These are phyloP conservation scores for Cyathus striatus DNA, from an alignment of 768 basidiomycete genomes.

Conservation along the genomic window DNA sequence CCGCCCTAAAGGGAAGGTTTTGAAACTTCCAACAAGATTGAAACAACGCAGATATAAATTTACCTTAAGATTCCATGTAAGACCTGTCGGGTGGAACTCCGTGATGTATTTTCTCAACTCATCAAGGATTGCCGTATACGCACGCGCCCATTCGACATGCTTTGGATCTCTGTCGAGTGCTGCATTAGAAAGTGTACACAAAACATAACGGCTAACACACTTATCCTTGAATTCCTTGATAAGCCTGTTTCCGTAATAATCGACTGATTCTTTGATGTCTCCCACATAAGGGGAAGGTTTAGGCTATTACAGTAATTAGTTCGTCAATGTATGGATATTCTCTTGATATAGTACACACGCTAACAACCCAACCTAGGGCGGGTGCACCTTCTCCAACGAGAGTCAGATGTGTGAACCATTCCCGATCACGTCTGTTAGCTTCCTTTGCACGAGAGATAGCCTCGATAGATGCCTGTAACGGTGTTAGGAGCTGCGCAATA, in stretches of 20 bases:
- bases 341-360: conserved; percentile 47
- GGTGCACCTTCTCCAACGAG: conserved; percentile 80
- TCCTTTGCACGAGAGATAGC: conserved; percentile 81
- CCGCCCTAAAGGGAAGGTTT: conserved; percentile 34
- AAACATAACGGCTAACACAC: conserved; percentile 38
- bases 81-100: conserved; percentile 81
- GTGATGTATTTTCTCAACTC: conserved; percentile 78
- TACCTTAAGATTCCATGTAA: conserved; percentile 86
- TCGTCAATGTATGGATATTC: too few relatives aligned
- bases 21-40: conserved; percentile 3
- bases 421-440: conserved; percentile 69
- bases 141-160: conserved; percentile 85
- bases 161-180: conserved; percentile 61
- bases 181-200: neutral
- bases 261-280: conserved; percentile 80
- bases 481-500: conserved; percentile 54
- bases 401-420: conserved; percentile 79
- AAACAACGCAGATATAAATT: conserved; percentile 9
- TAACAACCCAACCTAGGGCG: conserved; percentile 82
- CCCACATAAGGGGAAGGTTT: conserved; percentile 79
- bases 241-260: conserved; percentile 86
- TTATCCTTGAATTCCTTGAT: conserved; percentile 93
- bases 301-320: conserved; percentile 32
- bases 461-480: conserved; percentile 68
- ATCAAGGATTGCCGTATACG: conserved; percentile 67